Conservation (phyloP, 352 stramenopile genomes). For the Lagenidium sp. region DNA sequence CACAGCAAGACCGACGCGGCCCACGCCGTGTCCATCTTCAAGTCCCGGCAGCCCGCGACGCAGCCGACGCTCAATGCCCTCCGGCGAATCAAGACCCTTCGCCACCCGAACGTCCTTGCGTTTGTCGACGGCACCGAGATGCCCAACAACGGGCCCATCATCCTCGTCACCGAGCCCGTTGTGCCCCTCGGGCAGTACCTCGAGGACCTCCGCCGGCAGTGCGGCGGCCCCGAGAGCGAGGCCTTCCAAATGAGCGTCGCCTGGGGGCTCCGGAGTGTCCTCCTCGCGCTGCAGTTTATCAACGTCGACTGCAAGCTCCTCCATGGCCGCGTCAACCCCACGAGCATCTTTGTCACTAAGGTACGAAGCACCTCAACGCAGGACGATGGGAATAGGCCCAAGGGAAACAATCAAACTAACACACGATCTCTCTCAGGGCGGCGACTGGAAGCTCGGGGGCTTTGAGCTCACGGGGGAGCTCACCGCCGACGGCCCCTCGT, state of each 20-base stretch:
- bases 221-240: slow-evolving; percentile 34
- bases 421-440: slow-evolving; percentile 29
- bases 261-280: slow-evolving; percentile 91
- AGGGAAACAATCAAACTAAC: too few species aligned
- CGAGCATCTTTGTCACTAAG: slow-evolving; percentile 93
- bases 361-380: slow-evolving; percentile 19
- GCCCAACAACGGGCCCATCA: slow-evolving; percentile 75
- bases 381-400: too few species aligned
- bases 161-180: slow-evolving; percentile 94
- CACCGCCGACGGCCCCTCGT: slow-evolving; percentile 69
- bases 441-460: slow-evolving; percentile 94
- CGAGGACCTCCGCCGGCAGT: slow-evolving; percentile 50
- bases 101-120: slow-evolving; percentile 91
- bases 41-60: slow-evolving; percentile 72
- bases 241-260: slow-evolving; percentile 83
- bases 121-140: slow-evolving; percentile 80
- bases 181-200: slow-evolving; percentile 87
- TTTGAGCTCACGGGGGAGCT: slow-evolving; percentile 89
- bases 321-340: slow-evolving; percentile 85
- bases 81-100: slow-evolving; percentile 88
- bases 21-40: slow-evolving; percentile 88
- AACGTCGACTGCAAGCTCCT: slow-evolving; percentile 92
- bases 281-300: slow-evolving; percentile 91
- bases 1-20: slow-evolving; percentile 75
- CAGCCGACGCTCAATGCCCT: slow-evolving; percentile 88